Evolutionary conservation across 169 alveolate species (phyloP).

Genomic region (Nephromyces sp.): DNA sequence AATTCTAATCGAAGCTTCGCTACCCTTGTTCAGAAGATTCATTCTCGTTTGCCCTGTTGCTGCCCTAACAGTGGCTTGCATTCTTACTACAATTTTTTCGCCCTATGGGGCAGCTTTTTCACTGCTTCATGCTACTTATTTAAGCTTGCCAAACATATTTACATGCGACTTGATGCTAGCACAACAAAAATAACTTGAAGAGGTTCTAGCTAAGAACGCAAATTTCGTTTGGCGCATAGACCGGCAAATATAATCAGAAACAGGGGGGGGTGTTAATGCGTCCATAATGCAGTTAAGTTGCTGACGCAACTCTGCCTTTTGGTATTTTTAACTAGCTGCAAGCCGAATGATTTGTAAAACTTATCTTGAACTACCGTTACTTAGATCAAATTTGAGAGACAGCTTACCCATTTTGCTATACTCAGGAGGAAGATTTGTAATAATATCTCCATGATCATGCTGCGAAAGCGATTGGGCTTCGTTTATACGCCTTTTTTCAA

Average conservation of each 20-base stretch:
- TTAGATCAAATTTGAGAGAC: not conserved
- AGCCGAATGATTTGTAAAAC: not conserved
- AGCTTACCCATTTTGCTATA: constrained; percentile 48
- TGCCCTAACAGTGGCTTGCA: too few species aligned
- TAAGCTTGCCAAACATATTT: too few species aligned
- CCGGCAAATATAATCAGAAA: not conserved
- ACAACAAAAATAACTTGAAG: too few species aligned
- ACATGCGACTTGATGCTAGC: too few species aligned
- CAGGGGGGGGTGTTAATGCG: too few species aligned
- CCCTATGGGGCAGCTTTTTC: too few species aligned
- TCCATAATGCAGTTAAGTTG: not conserved
- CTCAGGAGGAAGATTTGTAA: constrained; percentile 29
- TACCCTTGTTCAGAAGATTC: too few species aligned
- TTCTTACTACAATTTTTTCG: too few species aligned
- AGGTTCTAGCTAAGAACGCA: too few species aligned
- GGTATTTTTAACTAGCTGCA: not conserved
- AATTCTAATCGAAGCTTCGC: too few species aligned
- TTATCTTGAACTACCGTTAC: not conserved
- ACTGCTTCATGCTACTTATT: too few species aligned
- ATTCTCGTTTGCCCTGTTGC: too few species aligned
- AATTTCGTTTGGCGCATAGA: not conserved
- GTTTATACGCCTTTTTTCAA: constrained; percentile 37
- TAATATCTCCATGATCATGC: constrained; percentile 15
- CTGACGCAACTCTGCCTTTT: not conserved
- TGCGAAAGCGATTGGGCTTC: constrained; percentile 19